Evolutionary conservation across 495 filamentous ascomycete genomes (phyloP), one percentile per base, ranked within the genome.

Genomic region (Penicillium flavigenum): DNA sequence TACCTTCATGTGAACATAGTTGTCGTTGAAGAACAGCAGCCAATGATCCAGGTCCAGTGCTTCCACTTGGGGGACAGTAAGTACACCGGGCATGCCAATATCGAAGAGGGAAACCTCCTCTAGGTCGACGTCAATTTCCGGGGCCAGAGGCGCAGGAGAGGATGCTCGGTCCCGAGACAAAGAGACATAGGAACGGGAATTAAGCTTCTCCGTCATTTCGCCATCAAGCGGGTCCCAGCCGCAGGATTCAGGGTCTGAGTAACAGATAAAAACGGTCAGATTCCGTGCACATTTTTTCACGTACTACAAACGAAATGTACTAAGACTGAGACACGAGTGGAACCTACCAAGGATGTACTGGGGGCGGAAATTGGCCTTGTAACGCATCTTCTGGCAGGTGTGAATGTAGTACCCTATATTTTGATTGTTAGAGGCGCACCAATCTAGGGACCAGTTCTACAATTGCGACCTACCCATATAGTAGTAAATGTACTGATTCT

Each of bases 291-390:
- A 17, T 29, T 1, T 19, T n/a, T 27, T 36, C 11, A 24, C 5
- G 38, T 38, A 29, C 32, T 9, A 56, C 36, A 19, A 17, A 26
- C 0, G 5, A 1, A 3, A 31, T 39, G 17, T 5, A 53, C 11
- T 11, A 24, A 36, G 32, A 53, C 16, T 8, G 16, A 36, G 26
- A 20, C 36, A 45, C 12, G 24, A 26, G 11, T 43, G 12, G 32
- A 6, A 49, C 73, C 63, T 55, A 83, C 81, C 85, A 27, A 98
- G 80, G 17, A 98, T 79, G 59, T 91, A 87, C 65, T 92, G 88
- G 1, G 94, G 93, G 12, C 77, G 74, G 72, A 90, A 98, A 42
- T 90, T 83, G 56, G 84, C 91, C 75, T 98, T 98, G 78, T 98
- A 98, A 57, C 82, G 79, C 89, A 92, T 91, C 64, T 92, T 92